A percentile compares a stretch with the other conserved stretches of the same genome.
Evolutionary conservation across 2,329 filamentous ascomycete species (phyloP).

Genomic region (Helotiales sp.): DNA sequence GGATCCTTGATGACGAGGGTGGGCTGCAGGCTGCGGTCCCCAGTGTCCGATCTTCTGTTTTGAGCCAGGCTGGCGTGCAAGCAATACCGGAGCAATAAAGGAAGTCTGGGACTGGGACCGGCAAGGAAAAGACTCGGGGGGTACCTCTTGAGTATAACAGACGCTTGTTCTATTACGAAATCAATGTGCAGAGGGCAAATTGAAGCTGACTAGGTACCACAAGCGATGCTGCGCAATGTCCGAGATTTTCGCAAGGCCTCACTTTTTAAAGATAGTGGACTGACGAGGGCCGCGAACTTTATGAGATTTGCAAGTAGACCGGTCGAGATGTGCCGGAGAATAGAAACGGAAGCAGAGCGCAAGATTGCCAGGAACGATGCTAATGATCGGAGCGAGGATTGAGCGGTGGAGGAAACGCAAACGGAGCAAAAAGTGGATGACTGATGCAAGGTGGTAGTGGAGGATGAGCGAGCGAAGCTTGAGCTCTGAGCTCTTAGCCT

Average conservation of each 20-base stretch:
- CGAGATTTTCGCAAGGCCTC: constrained; percentile 28
- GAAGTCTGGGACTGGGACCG: constrained; percentile 11
- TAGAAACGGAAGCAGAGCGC: constrained; percentile 22
- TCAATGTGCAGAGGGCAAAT: constrained; percentile 27
- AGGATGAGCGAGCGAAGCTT: neutral
- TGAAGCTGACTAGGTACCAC: constrained; percentile 16
- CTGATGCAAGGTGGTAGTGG: neutral
- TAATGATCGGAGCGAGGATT: constrained; percentile 34
- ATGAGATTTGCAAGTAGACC: constrained; percentile 19
- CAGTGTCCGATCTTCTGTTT: constrained; percentile 32
- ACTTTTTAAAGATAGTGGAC: constrained; percentile 31
- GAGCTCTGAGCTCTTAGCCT: too few species aligned
- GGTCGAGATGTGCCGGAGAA: constrained; percentile 24
- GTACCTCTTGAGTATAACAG: constrained; percentile 36
- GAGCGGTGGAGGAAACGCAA: constrained; percentile 11
- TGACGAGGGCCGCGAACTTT: constrained; percentile 29
- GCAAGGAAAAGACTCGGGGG: constrained; percentile 30
- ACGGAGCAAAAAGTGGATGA: neutral
- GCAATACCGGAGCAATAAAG: constrained; percentile 22
- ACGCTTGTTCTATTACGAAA: constrained; percentile 34
- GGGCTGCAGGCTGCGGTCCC: constrained; percentile 32
- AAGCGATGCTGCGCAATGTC: constrained; percentile 34
- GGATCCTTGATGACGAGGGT: constrained; percentile 37
- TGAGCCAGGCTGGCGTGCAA: constrained; percentile 20
- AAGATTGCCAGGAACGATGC: constrained; percentile 14